Conservation (phyloP, 176 grass and related monocot species). For the Juncus effusus region DNA sequence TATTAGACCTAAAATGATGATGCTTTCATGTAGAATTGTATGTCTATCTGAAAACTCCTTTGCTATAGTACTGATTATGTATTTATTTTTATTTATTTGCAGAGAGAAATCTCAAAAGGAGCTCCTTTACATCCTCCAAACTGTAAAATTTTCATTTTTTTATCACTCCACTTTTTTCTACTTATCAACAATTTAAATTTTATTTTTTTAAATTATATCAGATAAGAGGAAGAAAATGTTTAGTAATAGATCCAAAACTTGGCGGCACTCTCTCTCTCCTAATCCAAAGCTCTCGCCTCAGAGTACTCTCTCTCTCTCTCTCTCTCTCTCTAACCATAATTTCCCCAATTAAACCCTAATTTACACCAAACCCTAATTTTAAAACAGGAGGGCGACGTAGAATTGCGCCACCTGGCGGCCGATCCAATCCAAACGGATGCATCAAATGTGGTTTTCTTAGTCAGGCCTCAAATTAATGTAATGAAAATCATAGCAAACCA, state of each 20-base stretch:
- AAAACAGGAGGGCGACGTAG: constrained; percentile 60
- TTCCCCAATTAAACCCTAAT: background rate
- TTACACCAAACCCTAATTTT: background rate
- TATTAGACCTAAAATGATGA: background rate
- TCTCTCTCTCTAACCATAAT: constrained; percentile 10
- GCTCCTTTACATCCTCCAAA: constrained; percentile 65
- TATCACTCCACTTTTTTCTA: background rate
- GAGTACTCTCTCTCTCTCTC: constrained; percentile 36
- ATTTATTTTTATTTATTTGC: constrained; percentile 1
- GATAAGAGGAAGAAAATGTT: constrained; percentile 70
- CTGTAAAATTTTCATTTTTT: constrained; percentile 34
- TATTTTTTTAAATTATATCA: constrained; percentile 22
- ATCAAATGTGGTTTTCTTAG: constrained; percentile 60
- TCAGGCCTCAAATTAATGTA: constrained; percentile 45
- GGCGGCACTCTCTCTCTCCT: constrained; percentile 59
- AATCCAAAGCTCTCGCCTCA: constrained; percentile 64
- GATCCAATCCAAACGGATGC: constrained; percentile 65
- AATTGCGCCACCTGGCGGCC: constrained; percentile 52
- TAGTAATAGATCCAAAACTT: constrained; percentile 74
- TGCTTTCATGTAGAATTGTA: background rate
- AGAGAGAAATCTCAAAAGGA: constrained; percentile 94
- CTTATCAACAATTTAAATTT: background rate
- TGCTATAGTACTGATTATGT: background rate
- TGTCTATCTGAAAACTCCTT: background rate
- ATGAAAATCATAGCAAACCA: constrained; percentile 63